A percentile compares a stretch with the other conserved stretches of the same genome.
These are phyloP conservation scores for Debaryomyces robertsiae DNA, from an alignment of 1,139 yeast genomes.

Conservation along the genomic window DNA sequence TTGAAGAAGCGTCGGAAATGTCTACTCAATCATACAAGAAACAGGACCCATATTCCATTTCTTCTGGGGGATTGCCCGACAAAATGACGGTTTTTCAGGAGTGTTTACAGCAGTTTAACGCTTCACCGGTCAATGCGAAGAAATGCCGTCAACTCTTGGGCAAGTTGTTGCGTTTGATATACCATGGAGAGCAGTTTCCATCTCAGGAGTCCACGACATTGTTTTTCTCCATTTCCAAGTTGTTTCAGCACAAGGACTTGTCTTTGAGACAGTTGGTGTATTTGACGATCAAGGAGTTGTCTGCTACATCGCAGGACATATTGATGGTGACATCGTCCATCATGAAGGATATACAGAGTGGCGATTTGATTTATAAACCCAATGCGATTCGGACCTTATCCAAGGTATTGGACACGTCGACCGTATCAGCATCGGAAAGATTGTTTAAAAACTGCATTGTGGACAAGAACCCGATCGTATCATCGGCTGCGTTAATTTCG, in stretches of 20 bases:
- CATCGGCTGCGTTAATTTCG: slow-evolving; percentile 90
- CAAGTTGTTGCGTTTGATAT: slow-evolving; percentile 68
- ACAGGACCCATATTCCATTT: slow-evolving; percentile 65
- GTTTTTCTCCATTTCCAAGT: slow-evolving; percentile 90
- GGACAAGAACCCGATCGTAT: slow-evolving; percentile 82
- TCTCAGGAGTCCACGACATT: slow-evolving; percentile 87
- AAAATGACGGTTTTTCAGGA: slow-evolving; percentile 98
- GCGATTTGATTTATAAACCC: slow-evolving; percentile 84
- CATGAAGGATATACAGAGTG: slow-evolving; percentile 95
- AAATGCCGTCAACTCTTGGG: slow-evolving; percentile 82
- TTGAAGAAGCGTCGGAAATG: slow-evolving; percentile 40
- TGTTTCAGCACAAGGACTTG: slow-evolving; percentile 91
- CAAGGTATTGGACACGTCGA: slow-evolving; percentile 86
- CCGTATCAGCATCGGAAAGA: slow-evolving; percentile 93
- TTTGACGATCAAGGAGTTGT: slow-evolving; percentile 88
- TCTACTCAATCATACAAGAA: slow-evolving; percentile 82
- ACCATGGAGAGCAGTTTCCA: slow-evolving; percentile 83
- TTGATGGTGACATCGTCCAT: slow-evolving; percentile 97
- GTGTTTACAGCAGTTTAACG: slow-evolving; percentile 90
- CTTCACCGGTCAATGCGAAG: slow-evolving; percentile 85
- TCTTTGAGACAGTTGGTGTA: slow-evolving; percentile 93
- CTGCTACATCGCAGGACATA: slow-evolving; percentile 83
- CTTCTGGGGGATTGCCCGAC: slow-evolving; percentile 66
- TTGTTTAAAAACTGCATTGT: slow-evolving; percentile 91
- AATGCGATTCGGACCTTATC: slow-evolving; percentile 92